Conservation (phyloP, 805 yeast genomes). For the Saccharomycopsis microspora region DNA sequence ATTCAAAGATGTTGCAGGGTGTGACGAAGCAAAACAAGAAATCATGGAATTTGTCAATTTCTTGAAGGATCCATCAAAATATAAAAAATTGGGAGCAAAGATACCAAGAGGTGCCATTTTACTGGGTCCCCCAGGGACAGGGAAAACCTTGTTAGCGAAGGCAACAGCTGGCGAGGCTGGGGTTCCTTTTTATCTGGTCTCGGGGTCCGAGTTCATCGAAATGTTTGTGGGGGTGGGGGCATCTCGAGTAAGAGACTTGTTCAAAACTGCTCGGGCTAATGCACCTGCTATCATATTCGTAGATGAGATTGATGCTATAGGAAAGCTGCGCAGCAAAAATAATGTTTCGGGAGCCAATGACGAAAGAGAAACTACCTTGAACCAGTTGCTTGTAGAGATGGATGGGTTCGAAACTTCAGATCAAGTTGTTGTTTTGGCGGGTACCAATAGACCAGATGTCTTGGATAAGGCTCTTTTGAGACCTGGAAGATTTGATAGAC, state of each 20-base stretch:
- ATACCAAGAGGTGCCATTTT: conserved; percentile 92
- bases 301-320: conserved; percentile 95
- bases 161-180: conserved; percentile 97
- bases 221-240: conserved; percentile 98
- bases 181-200: conserved; percentile 83
- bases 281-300: conserved; percentile 88
- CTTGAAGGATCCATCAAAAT: conserved; percentile 72
- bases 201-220: conserved; percentile 93
- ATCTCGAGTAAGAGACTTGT: conserved; percentile 84
- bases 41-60: conserved; percentile 92
- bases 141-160: conserved; percentile 84
- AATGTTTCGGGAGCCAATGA: conserved; percentile 76
- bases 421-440: conserved; percentile 89
- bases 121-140: conserved; percentile 96
- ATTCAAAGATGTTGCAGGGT: conserved; percentile 89
- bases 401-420: conserved; percentile 86
- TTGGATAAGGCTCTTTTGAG: conserved; percentile 82
- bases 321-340: conserved; percentile 65
- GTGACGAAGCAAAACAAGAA: conserved; percentile 89
- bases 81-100: conserved; percentile 83
- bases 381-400: conserved; percentile 90
- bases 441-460: conserved; percentile 89
- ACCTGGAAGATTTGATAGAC: conserved; percentile 93
- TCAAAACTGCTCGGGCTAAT: conserved; percentile 78
- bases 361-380: conserved; percentile 87